Percentiles rank a stretch among this genome's conserved stretches.
Conservation (phyloP, 2,329 filamentous ascomycete species). For the Colletotrichum nymphaeae region DNA sequence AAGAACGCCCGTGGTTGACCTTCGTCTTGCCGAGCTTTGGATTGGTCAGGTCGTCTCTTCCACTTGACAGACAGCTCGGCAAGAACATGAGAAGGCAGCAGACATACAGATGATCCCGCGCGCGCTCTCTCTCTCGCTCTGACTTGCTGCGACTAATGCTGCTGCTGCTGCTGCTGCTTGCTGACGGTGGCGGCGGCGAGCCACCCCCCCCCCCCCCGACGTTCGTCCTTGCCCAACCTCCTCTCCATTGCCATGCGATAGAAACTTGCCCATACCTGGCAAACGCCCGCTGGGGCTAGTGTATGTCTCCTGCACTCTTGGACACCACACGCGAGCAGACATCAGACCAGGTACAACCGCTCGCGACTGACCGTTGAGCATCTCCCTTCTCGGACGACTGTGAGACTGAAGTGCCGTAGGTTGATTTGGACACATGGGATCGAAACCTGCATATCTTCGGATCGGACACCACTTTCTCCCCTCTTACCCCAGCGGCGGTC, state of each 20-base stretch:
- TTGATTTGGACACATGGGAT: background rate
- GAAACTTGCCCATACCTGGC: background rate
- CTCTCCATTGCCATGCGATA: background rate
- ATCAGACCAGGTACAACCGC: conserved; percentile 5
- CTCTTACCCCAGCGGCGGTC: background rate
- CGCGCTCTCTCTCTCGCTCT: background rate
- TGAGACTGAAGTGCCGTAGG: background rate
- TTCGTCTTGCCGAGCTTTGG: conserved; percentile 20
- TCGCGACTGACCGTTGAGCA: background rate
- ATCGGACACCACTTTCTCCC: background rate
- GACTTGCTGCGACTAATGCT: background rate
- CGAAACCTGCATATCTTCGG: background rate
- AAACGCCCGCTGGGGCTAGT: conserved; percentile 9
- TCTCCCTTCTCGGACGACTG: background rate
- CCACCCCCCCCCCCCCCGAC: background rate
- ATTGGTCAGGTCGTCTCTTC: conserved; percentile 20
- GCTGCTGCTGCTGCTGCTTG: background rate
- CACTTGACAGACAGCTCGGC: conserved; percentile 1
- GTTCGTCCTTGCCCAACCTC: conserved; percentile 24
- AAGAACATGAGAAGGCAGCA: conserved; percentile 16
- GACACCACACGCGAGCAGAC: background rate
- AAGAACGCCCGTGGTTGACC: background rate
- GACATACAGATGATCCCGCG: background rate
- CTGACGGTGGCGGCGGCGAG: background rate
- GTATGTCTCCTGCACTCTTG: background rate